Conservation (phyloP, 139 green algal genomes). For the Raphidocelis subcapitata region DNA sequence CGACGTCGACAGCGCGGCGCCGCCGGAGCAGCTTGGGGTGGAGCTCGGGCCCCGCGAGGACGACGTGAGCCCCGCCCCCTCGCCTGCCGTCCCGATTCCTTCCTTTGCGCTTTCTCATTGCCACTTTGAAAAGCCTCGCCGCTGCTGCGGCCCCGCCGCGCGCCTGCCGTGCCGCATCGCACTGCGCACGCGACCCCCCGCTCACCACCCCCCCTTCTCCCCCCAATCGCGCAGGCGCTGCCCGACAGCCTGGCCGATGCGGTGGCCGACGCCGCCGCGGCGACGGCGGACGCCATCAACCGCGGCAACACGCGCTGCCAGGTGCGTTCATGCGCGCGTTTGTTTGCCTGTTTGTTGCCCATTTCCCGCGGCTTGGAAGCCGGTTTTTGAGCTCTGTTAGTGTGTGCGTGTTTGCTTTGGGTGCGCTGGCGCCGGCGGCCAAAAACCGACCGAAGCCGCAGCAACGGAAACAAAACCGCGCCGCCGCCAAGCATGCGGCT, state of each 20-base stretch:
- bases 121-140: too few relatives aligned
- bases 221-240: slow-evolving; percentile 52
- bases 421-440: too few relatives aligned
- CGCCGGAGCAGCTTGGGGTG: slow-evolving; percentile 6
- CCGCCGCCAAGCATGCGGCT: background rate
- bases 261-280: slow-evolving; percentile 33
- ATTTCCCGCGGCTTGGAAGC: background rate
- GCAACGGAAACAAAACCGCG: background rate
- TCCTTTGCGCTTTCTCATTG: too few relatives aligned
- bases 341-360: background rate
- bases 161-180: too few relatives aligned
- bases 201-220: too few relatives aligned
- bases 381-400: too few relatives aligned
- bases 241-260: slow-evolving; percentile 80
- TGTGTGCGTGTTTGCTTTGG: too few relatives aligned
- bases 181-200: too few relatives aligned
- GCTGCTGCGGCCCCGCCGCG: too few relatives aligned
- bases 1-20: slow-evolving; percentile 10
- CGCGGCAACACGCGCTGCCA: slow-evolving; percentile 55
- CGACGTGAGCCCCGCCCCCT: background rate
- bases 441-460: background rate
- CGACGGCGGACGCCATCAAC: slow-evolving; percentile 67
- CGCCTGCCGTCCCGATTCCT: too few relatives aligned
- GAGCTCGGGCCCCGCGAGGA: slow-evolving; percentile 14
- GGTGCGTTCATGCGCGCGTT: slow-evolving; percentile 20